Conservation (phyloP, 129 eudicot genomes). For the Escallonia herrerae region DNA sequence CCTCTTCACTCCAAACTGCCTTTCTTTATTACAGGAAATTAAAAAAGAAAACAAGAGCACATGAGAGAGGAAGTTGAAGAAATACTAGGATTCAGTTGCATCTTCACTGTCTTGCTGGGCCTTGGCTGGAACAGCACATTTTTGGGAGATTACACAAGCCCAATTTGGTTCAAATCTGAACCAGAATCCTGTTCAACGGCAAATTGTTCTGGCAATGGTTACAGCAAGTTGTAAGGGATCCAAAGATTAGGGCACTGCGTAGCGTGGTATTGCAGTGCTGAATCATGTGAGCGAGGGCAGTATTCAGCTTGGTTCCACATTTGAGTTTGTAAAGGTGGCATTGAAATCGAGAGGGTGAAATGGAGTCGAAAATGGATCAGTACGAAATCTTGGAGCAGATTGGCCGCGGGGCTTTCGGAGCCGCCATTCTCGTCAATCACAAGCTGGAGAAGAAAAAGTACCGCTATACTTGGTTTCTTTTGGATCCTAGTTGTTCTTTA, state of each 20-base stretch:
- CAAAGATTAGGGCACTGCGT: constrained; percentile 15
- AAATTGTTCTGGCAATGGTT: constrained; percentile 5
- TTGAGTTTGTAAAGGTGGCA: constrained; percentile 3
- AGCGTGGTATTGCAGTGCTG: background rate
- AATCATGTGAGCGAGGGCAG: background rate
- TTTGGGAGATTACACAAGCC: constrained; percentile 4
- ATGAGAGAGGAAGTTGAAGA: background rate
- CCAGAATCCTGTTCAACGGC: background rate
- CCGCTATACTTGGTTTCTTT: background rate
- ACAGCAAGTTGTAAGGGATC: constrained; percentile 11
- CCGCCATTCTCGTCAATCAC: constrained; percentile 96
- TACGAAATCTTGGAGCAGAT: constrained; percentile 99
- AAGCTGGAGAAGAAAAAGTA: constrained; percentile 84
- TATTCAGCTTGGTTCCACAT: background rate
- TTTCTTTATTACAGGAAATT: background rate
- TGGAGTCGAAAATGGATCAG: constrained; percentile 95
- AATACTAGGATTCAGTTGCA: background rate
- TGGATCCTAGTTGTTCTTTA: constrained; percentile 6
- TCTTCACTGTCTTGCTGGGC: background rate
- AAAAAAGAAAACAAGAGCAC: background rate
- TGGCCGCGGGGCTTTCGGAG: constrained; percentile 99
- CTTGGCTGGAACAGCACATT: constrained; percentile 9
- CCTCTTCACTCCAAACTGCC: background rate
- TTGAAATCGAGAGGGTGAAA: constrained; percentile 29
- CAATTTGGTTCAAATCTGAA: constrained; percentile 9